These are phyloP conservation scores for Fusarium sp. DNA, from an alignment of 2,329 filamentous ascomycete genomes.

Conservation along the genomic window DNA sequence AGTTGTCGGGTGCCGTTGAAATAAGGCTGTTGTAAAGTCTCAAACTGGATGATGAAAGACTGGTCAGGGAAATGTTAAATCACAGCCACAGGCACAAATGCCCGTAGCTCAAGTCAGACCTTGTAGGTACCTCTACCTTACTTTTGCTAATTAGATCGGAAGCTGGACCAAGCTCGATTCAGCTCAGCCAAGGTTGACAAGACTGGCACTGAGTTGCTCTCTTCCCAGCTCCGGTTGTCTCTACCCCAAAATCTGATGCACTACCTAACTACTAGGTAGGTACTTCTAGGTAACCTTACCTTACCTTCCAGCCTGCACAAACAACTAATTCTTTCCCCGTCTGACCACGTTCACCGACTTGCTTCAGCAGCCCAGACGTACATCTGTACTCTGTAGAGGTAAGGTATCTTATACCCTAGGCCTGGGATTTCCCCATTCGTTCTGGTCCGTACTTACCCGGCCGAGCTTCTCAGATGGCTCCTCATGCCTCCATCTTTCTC, in stretches of 20 bases:
- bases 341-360: slow-evolving; percentile 26
- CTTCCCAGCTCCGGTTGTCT: not conserved
- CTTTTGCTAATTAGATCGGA: not conserved
- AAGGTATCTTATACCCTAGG: not conserved
- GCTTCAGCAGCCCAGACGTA: slow-evolving; percentile 3
- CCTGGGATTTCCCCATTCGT: slow-evolving; percentile 16
- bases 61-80: not conserved
- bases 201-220: not conserved
- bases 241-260: not conserved
- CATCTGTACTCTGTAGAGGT: not conserved
- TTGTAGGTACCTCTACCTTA: not conserved
- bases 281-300: not conserved
- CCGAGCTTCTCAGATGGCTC: not conserved
- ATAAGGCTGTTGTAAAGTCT: slow-evolving; percentile 20
- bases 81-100: not conserved
- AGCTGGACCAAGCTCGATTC: slow-evolving; percentile 4
- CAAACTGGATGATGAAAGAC: not conserved
- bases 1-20: slow-evolving; percentile 16
- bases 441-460: slow-evolving; percentile 8
- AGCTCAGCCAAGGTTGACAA: slow-evolving; percentile 8
- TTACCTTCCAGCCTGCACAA: not conserved
- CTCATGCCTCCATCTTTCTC: slow-evolving; percentile 17
- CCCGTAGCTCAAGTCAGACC: not conserved
- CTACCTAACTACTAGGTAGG: not conserved
- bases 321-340: slow-evolving; percentile 15